Evolutionary conservation across 2,329 filamentous ascomycete species (phyloP).

Genomic region (Cladophialophora bantiana): DNA sequence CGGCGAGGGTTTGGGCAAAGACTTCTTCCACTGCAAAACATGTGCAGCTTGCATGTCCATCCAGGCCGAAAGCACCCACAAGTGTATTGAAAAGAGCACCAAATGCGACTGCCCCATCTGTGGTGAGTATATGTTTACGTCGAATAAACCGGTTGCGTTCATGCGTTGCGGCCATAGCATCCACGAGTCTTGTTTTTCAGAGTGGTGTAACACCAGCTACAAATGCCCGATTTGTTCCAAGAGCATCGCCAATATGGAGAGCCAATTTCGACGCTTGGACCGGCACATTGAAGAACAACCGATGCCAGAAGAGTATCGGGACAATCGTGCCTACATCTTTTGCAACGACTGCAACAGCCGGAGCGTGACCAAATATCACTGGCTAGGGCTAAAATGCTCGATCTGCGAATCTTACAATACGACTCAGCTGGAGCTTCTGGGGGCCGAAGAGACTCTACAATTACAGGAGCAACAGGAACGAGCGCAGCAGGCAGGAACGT

Average conservation of each 20-base stretch:
- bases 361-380: conserved; percentile 87
- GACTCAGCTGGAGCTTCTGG: conserved; percentile 51
- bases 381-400: conserved; percentile 88
- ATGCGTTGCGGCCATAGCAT: conserved; percentile 97
- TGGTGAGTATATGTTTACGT: conserved; percentile 95
- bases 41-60: conserved; percentile 96
- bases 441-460: conserved; percentile 42
- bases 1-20: conserved; percentile 89
- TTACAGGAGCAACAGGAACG: conserved; percentile 36
- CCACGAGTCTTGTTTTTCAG: conserved; percentile 85
- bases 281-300: conserved; percentile 86
- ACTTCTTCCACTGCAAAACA: conserved; percentile 98
- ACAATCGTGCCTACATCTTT: conserved; percentile 81
- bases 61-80: conserved; percentile 81
- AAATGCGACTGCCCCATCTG: conserved; percentile 98
- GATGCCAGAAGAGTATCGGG: conserved; percentile 83
- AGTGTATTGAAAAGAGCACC: conserved; percentile 91
- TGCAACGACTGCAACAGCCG: conserved; percentile 96
- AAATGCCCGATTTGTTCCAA: conserved; percentile 97
- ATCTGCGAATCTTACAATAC: conserved; percentile 59
- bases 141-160: conserved; percentile 84
- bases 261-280: conserved; percentile 89
- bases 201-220: conserved; percentile 89
- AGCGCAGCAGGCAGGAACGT: conserved; percentile 41
- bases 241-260: conserved; percentile 96